Percentiles rank a stretch among this genome's conserved stretches.
These are phyloP conservation scores for Neonectria coccinea DNA, from an alignment of 2,329 filamentous ascomycete genomes.

Conservation along the genomic window DNA sequence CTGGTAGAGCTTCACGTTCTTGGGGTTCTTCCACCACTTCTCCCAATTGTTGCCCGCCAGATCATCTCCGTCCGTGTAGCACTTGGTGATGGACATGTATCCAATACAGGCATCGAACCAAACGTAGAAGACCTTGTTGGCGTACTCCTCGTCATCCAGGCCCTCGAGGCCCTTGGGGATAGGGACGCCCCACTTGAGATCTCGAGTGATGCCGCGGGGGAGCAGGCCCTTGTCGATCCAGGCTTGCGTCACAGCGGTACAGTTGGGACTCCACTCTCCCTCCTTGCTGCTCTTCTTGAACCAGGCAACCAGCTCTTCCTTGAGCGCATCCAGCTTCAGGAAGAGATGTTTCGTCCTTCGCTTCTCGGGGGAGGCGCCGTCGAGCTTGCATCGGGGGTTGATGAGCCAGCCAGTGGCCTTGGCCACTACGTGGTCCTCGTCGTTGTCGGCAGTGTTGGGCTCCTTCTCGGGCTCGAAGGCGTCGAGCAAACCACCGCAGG, in stretches of 20 bases:
- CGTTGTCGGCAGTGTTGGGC: conserved; percentile 48
- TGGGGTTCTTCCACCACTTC: conserved; percentile 92
- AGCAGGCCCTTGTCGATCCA: conserved; percentile 89
- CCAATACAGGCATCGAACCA: conserved; percentile 95
- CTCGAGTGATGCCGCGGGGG: conserved; percentile 88
- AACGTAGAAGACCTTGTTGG: conserved; percentile 85
- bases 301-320: conserved; percentile 82
- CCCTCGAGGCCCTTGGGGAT: conserved; percentile 61
- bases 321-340: conserved; percentile 85
- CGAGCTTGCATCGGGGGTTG: conserved; percentile 91
- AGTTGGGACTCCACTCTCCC: conserved; percentile 82
- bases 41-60: conserved; percentile 77
- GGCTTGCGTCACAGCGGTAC: conserved; percentile 79
- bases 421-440: conserved; percentile 50
- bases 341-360: conserved; percentile 91
- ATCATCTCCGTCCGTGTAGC: conserved; percentile 74
- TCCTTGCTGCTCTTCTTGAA: conserved; percentile 78
- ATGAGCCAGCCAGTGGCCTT: conserved; percentile 68
- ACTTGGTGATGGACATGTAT: conserved; percentile 94
- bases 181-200: conserved; percentile 87
- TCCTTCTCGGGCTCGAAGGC: conserved; percentile 69
- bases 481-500: conserved; percentile 78
- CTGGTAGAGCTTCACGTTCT: conserved; percentile 89
- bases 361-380: conserved; percentile 82
- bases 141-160: conserved; percentile 65